phyloP scores from a whole-genome alignment of 257 asterid genomes.

The Forsythia suspensa region DNA sequence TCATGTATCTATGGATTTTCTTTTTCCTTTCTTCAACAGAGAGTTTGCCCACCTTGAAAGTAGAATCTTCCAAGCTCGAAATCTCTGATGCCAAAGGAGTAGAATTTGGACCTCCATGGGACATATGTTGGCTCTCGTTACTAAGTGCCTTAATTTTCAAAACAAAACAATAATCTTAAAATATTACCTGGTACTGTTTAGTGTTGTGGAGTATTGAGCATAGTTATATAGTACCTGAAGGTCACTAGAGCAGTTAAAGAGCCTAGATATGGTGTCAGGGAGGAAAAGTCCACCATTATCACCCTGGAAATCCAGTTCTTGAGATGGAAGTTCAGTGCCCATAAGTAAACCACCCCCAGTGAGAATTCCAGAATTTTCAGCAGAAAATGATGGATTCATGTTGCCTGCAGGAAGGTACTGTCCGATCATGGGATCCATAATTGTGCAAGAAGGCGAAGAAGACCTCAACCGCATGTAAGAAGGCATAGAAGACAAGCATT shows the following conservation, averaged over 20 bases:
- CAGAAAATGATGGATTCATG: constrained; percentile 41
- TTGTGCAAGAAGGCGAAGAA: constrained; percentile 41
- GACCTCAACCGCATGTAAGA: constrained; percentile 42
- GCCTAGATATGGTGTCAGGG: constrained; percentile 52
- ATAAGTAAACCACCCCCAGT: constrained; percentile 39
- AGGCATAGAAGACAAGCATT: constrained; percentile 41
- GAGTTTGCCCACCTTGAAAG: constrained; percentile 68
- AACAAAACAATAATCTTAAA: background rate
- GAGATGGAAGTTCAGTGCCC: constrained; percentile 53
- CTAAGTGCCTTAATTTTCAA: constrained; percentile 45
- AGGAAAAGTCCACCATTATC: constrained; percentile 57
- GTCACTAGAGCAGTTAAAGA: constrained; percentile 54
- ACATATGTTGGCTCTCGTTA: constrained; percentile 63
- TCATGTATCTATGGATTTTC: constrained; percentile 78
- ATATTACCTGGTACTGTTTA: background rate
- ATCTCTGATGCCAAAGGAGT: constrained; percentile 68
- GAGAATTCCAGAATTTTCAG: constrained; percentile 49
- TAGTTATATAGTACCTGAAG: constrained; percentile 56
- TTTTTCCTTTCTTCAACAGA: constrained; percentile 84
- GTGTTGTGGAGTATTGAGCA: background rate
- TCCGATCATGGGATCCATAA: constrained; percentile 50
- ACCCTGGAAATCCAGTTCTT: constrained; percentile 69
- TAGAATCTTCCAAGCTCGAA: constrained; percentile 75
- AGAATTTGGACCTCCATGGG: constrained; percentile 49
- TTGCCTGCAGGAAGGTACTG: constrained; percentile 40